phyloP scores from a whole-genome alignment of 2,329 filamentous ascomycete genomes.

The Neonectria coccinea region DNA sequence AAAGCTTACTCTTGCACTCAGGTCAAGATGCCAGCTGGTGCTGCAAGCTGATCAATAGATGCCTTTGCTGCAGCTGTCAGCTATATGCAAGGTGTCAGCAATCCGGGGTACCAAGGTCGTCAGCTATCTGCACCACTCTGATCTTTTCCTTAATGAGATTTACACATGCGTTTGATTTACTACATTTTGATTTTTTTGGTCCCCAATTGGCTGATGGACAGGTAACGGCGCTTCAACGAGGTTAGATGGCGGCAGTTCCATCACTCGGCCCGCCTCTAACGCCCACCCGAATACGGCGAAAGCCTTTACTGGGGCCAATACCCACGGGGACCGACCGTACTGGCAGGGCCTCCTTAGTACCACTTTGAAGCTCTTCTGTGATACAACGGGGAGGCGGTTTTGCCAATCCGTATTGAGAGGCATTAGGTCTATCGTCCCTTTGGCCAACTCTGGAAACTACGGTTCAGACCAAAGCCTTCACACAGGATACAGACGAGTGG shows the following conservation, averaged over 20 bases:
- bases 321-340: too few relatives aligned
- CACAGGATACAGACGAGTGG: too few relatives aligned
- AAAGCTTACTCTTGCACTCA: too few relatives aligned
- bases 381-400: neutral
- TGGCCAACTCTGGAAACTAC: too few relatives aligned
- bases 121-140: constrained; percentile 4
- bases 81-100: neutral
- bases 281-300: neutral
- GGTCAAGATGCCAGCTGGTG: neutral
- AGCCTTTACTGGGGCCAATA: neutral
- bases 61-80: neutral
- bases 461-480: too few relatives aligned
- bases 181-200: too few relatives aligned
- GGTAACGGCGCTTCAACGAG: neutral
- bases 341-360: too few relatives aligned
- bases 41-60: constrained; percentile 6
- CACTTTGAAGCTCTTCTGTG: too few relatives aligned
- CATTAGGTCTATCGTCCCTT: too few relatives aligned
- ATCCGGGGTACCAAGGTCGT: neutral
- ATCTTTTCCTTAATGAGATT: constrained; percentile 1
- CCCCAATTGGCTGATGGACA: neutral
- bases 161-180: neutral
- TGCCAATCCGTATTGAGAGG: neutral
- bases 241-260: neutral
- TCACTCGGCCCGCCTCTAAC: neutral